A percentile compares a stretch with the other conserved stretches of the same genome.
These are phyloP conservation scores for Chrysanthemum makinoi DNA, from an alignment of 129 eudicot species.

Conservation along the genomic window DNA sequence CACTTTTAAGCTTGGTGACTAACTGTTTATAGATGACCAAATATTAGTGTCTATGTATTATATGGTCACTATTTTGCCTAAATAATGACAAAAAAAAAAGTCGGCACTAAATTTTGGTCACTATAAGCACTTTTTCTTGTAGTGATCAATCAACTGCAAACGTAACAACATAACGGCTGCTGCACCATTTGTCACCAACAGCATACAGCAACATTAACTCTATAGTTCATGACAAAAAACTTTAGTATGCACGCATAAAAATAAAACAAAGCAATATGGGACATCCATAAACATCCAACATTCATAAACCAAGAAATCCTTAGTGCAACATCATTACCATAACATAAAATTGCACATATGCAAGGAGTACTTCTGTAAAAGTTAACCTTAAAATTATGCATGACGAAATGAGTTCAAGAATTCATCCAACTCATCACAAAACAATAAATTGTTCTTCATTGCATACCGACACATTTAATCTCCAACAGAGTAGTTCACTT, in stretches of 20 bases:
- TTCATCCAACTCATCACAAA: constrained; percentile 34
- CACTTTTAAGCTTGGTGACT: too few species aligned
- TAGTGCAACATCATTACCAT: constrained; percentile 18
- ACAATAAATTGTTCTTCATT: constrained; percentile 26
- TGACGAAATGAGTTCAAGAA: constrained; percentile 22
- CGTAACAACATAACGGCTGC: constrained; percentile 68
- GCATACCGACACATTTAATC: constrained; percentile 11
- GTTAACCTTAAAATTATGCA: constrained; percentile 43
- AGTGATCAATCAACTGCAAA: constrained; percentile 56
- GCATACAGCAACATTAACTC: constrained; percentile 50
- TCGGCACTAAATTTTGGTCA: too few species aligned
- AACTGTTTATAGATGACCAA: too few species aligned
- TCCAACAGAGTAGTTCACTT: constrained; percentile 1
- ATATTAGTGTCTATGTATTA: too few species aligned
- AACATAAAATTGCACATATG: constrained; percentile 8
- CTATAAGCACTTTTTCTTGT: too few species aligned
- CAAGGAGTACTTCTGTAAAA: constrained; percentile 41
- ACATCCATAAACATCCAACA: constrained; percentile 1
- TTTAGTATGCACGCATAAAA: constrained; percentile 34
- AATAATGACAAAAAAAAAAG: too few species aligned
- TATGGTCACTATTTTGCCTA: too few species aligned
- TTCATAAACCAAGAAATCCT: constrained; percentile 26
- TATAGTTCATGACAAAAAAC: constrained; percentile 40
- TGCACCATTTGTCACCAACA: constrained; percentile 50
- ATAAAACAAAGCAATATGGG: background rate